Conservation (phyloP, 73 alveolate species). For the Tetrahymena malaccensis region DNA sequence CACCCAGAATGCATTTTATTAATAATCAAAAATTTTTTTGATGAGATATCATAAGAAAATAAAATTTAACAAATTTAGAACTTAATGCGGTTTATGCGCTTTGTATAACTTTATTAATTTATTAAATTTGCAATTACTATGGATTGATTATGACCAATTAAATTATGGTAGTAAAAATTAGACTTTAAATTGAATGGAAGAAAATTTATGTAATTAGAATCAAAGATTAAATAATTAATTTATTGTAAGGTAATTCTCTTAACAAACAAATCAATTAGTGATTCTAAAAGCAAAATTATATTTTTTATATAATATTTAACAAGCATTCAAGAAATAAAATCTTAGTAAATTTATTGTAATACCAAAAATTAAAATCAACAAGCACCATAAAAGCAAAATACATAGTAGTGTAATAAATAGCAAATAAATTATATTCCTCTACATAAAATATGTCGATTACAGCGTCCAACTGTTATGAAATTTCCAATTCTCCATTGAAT, state of each 20-base stretch:
- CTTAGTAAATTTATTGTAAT: background rate
- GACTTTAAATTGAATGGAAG: background rate
- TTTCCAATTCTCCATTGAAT: slow-evolving; percentile 13
- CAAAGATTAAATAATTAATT: background rate
- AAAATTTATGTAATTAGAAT: background rate
- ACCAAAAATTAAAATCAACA: background rate
- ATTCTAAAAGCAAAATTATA: background rate
- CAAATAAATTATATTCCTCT: background rate
- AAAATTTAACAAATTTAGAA: background rate
- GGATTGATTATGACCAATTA: background rate
- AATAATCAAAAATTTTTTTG: too few relatives aligned
- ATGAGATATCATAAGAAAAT: background rate
- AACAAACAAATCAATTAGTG: background rate
- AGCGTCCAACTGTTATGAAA: slow-evolving; percentile 24
- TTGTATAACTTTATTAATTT: background rate
- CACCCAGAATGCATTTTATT: background rate
- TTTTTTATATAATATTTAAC: background rate
- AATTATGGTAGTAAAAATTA: background rate
- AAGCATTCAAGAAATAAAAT: background rate
- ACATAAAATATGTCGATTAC: slow-evolving; percentile 14
- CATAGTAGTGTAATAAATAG: background rate
- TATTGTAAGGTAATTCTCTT: background rate
- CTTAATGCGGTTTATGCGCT: background rate
- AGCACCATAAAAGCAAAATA: background rate
- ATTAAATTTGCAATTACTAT: background rate